Base-by-base conservation (phyloP, 352 stramenopile species). In the Elongisporangium undulatum region DNA sequence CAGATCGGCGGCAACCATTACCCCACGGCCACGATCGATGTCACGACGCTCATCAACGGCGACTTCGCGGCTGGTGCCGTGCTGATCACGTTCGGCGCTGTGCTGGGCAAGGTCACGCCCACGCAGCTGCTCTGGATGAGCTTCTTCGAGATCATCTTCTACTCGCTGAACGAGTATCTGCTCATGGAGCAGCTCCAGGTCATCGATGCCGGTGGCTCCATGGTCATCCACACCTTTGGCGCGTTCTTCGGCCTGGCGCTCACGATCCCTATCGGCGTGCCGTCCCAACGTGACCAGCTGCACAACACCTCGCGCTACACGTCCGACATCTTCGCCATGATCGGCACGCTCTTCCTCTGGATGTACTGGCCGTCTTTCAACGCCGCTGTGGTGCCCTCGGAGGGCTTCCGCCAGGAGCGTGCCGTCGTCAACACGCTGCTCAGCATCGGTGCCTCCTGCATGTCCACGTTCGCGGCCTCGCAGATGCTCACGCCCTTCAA, bases 321-420 rank as follows among this genome's bases (percentile, higher is more conserved):
- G 50, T 87, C 79, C 38, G 81, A 91, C 49, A 69, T 91, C 55
- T 82, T 92, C 56, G 72, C 87, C 4, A 87, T 96, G 70, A 88
- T 96, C 64, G 87, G 87, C 7, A 94, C 87, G 24, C 75, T 92
- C 15, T 87, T 95, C 56, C 63, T 94, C 41, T 96, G 87, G 87
- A 89, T 94, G 67, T 96, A 86, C 64, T 96, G 87, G 87, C 85
- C 87, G 20, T 89, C 73, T 7, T 96, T 96, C 74, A 92, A 94
- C 53, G 71, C 77, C 1, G 85, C 85, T 21, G 66, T 92, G 9
- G 84, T 90, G 23, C 70, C 67, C 8, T 59, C 61, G 0, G 68
- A 79, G 1, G 76, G 70, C 6, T 90, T 85, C 56, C 80, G 87
- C 49, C 79, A 96, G 56, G 75, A 90, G 20, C 75, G 72, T 10